A percentile compares a stretch with the other conserved stretches of the same genome.
These are phyloP conservation scores for Hericium coralloides DNA, from an alignment of 768 basidiomycete genomes.

Conservation along the genomic window DNA sequence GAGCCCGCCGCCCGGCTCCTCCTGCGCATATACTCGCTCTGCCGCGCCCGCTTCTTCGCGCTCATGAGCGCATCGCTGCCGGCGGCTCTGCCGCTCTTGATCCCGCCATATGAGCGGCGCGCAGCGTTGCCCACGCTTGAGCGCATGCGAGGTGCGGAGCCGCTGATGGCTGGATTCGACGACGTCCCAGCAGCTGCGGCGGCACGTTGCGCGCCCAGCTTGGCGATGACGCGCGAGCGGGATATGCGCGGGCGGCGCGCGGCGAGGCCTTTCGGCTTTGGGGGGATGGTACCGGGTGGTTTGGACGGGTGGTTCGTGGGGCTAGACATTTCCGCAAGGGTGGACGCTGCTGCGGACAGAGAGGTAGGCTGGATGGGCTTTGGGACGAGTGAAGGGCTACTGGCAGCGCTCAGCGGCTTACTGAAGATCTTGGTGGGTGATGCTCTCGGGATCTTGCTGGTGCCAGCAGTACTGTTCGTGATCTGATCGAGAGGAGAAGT, in stretches of 20 bases:
- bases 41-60: constrained; percentile 65
- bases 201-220: constrained; percentile 63
- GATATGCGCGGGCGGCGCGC: constrained; percentile 71
- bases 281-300: constrained; percentile 13
- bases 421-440: constrained; percentile 39
- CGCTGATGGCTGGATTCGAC: constrained; percentile 7
- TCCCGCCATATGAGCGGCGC: constrained; percentile 24
- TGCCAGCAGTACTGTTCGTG: constrained; percentile 23
- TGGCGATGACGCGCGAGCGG: constrained; percentile 72
- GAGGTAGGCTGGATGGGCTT: constrained; percentile 17
- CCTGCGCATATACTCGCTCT: constrained; percentile 65
- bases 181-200: constrained; percentile 24
- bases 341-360: constrained; percentile 21
- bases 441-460: constrained; percentile 10
- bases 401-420: constrained; percentile 31
- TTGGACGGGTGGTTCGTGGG: constrained; percentile 1
- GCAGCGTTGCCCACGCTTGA: constrained; percentile 38
- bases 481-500: constrained; percentile 22
- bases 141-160: constrained; percentile 22
- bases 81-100: constrained; percentile 18
- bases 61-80: constrained; percentile 40
- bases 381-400: constrained; percentile 14
- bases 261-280: constrained; percentile 24
- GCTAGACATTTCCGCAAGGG: constrained; percentile 5
- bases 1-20: constrained; percentile 31